A percentile compares a stretch with the other conserved stretches of the same genome.
Evolutionary conservation across 2,329 filamentous ascomycete genomes (phyloP).

Genomic region (Fusarium ramigenum): DNA sequence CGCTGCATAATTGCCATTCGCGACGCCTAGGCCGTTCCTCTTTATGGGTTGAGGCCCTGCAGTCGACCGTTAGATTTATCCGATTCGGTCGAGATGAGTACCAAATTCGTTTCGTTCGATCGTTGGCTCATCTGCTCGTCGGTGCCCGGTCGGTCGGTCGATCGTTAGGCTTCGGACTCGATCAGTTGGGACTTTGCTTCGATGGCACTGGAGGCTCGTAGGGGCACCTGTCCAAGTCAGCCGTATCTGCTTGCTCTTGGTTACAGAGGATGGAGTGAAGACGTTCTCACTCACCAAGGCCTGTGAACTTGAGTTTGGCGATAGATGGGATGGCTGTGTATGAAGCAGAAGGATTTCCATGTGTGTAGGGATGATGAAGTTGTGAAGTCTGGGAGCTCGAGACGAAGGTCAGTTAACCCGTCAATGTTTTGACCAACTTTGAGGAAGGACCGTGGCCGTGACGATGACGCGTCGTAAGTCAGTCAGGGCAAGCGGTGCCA

Average conservation of each 20-base stretch:
- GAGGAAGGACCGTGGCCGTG: neutral
- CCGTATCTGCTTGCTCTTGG: neutral
- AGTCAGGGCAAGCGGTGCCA: neutral
- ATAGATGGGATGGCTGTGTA: neutral
- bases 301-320: neutral
- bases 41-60: neutral
- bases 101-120: neutral
- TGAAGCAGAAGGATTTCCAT: neutral
- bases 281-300: neutral
- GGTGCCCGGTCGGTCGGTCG: neutral
- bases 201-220: neutral
- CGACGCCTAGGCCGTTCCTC: neutral
- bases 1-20: neutral
- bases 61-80: neutral
- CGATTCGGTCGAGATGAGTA: neutral
- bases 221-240: neutral
- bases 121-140: neutral
- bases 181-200: neutral
- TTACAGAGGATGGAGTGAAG: neutral
- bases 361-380: neutral
- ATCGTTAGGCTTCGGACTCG: neutral
- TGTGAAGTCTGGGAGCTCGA: neutral
- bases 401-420: neutral
- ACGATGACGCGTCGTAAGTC: fast-evolving
- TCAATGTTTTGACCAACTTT: no score